Percentiles rank a stretch among this genome's conserved stretches.
Evolutionary conservation across 495 filamentous ascomycete species (phyloP).

Genomic region (Lepidopterella palustris): DNA sequence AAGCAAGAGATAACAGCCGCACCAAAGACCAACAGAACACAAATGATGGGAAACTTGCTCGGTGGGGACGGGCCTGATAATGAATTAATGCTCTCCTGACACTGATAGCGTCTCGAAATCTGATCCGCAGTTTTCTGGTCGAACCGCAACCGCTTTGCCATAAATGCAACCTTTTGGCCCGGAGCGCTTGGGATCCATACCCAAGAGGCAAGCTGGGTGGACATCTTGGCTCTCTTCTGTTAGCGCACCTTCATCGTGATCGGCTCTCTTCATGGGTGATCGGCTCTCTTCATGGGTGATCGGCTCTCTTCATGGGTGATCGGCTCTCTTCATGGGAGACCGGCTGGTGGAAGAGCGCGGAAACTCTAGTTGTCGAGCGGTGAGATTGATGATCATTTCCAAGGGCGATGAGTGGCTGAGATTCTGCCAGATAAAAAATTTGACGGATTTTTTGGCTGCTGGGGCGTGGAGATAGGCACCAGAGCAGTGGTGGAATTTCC

Average conservation of each 20-base stretch:
- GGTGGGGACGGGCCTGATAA: background rate
- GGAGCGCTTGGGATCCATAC: too few species aligned
- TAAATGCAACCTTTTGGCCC: too few species aligned
- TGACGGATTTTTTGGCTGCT: background rate
- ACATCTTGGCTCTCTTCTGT: too few species aligned
- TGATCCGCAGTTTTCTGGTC: background rate
- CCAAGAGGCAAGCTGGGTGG: too few species aligned
- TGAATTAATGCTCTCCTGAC: background rate
- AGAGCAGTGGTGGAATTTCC: background rate
- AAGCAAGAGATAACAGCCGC: background rate
- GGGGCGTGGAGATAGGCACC: background rate
- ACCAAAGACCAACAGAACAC: background rate
- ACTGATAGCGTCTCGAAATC: background rate
- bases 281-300: too few species aligned
- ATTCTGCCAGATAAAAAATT: conserved; percentile 21
- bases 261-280: too few species aligned
- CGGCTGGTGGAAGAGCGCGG: too few species aligned
- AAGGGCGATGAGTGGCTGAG: conserved; percentile 9
- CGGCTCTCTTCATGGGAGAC: too few species aligned
- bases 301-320: too few species aligned
- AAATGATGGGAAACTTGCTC: background rate
- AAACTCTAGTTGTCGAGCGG: conserved; percentile 5
- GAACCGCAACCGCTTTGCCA: too few species aligned
- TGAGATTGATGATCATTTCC: background rate
- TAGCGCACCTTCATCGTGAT: too few species aligned